Percentiles rank a stretch among this genome's conserved stretches.
These are phyloP conservation scores for Exophiala oligosperma DNA, from an alignment of 2,329 filamentous ascomycete species.

Conservation along the genomic window DNA sequence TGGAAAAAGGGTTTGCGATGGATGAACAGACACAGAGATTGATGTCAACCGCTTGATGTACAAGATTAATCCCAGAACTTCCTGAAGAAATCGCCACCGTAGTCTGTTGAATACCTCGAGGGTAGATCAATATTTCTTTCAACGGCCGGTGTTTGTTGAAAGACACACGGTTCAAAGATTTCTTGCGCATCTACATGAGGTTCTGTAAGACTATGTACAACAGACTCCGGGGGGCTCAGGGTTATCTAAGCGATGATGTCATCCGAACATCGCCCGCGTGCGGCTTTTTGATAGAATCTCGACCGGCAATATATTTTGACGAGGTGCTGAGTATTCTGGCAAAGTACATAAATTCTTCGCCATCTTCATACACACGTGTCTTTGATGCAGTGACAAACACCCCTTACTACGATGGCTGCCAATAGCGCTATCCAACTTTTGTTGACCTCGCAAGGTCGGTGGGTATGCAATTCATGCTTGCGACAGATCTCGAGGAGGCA, in stretches of 20 bases:
- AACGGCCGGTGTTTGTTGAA: too few species aligned
- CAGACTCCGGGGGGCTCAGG: too few species aligned
- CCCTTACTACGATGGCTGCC: not conserved
- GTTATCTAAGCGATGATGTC: slow-evolving; percentile 1
- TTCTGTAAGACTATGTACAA: too few species aligned
- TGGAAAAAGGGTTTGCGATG: slow-evolving; percentile 31
- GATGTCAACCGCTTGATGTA: not conserved
- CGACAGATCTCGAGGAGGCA: slow-evolving; percentile 41
- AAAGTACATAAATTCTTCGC: not conserved
- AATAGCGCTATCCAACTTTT: not conserved
- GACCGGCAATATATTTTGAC: not conserved
- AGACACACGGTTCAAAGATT: too few species aligned
- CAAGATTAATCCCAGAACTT: too few species aligned
- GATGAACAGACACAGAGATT: not conserved
- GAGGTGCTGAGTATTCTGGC: not conserved
- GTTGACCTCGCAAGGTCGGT: slow-evolving; percentile 3
- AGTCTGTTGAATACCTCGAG: too few species aligned
- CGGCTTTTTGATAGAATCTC: not conserved
- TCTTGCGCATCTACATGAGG: too few species aligned
- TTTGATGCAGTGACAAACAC: slow-evolving; percentile 9
- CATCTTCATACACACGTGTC: not conserved
- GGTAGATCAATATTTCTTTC: too few species aligned
- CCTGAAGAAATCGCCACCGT: too few species aligned
- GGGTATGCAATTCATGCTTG: slow-evolving; percentile 17
- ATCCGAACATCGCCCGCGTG: not conserved